These are phyloP conservation scores for Blastomyces percursus DNA, from an alignment of 2,329 filamentous ascomycete species.

Conservation along the genomic window DNA sequence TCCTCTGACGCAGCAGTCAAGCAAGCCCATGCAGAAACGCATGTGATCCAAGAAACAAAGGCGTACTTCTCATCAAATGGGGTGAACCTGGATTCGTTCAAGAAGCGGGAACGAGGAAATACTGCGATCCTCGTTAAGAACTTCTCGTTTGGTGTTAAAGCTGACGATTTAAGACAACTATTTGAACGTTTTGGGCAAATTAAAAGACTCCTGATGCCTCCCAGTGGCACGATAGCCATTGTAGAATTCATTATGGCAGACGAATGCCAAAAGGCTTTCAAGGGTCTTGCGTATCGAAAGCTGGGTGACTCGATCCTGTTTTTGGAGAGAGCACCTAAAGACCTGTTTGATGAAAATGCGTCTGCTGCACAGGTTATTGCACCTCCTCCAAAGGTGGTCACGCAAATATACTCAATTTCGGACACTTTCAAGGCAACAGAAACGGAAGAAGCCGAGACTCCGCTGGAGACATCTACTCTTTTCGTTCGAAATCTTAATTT, in stretches of 20 bases:
- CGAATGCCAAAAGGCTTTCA: conserved; percentile 74
- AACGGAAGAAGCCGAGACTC: conserved; percentile 28
- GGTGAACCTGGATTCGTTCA: conserved; percentile 86
- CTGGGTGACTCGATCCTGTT: conserved; percentile 87
- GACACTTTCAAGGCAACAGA: conserved; percentile 28
- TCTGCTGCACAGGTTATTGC: conserved; percentile 23
- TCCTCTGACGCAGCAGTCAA: conserved; percentile 89
- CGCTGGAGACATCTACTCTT: conserved; percentile 60
- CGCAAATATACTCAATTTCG: conserved; percentile 33
- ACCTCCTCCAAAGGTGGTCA: conserved; percentile 23
- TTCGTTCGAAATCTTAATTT: conserved; percentile 96
- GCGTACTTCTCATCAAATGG: conserved; percentile 79
- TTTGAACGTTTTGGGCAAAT: conserved; percentile 82
- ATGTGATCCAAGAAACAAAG: conserved; percentile 93
- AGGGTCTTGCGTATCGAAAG: conserved; percentile 74
- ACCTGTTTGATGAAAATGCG: conserved; percentile 50
- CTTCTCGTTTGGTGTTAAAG: conserved; percentile 71
- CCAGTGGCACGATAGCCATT: conserved; percentile 85
- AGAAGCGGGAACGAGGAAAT: conserved; percentile 71
- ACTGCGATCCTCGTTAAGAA: conserved; percentile 88
- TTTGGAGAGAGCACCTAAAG: conserved; percentile 82
- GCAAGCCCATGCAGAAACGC: conserved; percentile 92
- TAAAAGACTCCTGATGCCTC: conserved; percentile 76
- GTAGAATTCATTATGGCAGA: conserved; percentile 72
- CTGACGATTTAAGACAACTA: conserved; percentile 65